phyloP scores from a whole-genome alignment of 31 red algal genomes.

The Porphyra umbilicalis region DNA sequence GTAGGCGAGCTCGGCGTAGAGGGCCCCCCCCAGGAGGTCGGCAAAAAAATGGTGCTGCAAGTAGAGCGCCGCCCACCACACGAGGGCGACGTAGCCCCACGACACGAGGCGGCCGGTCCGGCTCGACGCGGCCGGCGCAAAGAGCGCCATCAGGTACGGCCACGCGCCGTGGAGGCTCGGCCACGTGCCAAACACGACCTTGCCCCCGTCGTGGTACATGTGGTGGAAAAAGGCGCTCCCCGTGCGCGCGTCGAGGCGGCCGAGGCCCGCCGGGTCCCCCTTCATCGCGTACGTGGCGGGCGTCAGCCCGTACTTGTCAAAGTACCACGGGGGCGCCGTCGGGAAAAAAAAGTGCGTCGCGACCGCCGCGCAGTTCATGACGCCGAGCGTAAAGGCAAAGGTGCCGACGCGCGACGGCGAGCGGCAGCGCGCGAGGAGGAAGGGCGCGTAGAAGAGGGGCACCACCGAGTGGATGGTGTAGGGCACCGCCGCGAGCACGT shows the following conservation, averaged over 20 bases:
- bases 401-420: conserved; percentile 7
- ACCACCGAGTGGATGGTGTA: conserved; percentile 80
- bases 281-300: conserved; percentile 70
- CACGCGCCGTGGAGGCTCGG: conserved; percentile 82
- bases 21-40: conserved; percentile 60
- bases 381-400: conserved; percentile 41
- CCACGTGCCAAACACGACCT: conserved; percentile 83
- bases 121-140: conserved; percentile 7
- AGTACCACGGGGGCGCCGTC: conserved; percentile 91
- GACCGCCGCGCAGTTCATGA: conserved; percentile 57
- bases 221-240: conserved; percentile 39
- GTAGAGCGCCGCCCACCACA: conserved; percentile 91
- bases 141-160: conserved; percentile 80
- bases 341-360: conserved; percentile 64
- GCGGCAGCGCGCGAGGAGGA: conserved; percentile 1
- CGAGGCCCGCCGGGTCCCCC: conserved; percentile 65
- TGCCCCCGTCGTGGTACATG: conserved; percentile 67
- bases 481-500: conserved; percentile 74
- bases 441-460: conserved; percentile 45
- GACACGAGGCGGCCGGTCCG: conserved; percentile 3
- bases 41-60: conserved; percentile 72
- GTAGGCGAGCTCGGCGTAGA: conserved; percentile 64
- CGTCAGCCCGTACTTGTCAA: conserved; percentile 50
- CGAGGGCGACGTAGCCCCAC: conserved; percentile 40
- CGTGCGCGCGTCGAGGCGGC: conserved; percentile 40